Evolutionary conservation across 1,139 yeast genomes (phyloP), one percentile per base, ranked within the genome.

Genomic region (Zygotorulaspora mrakii): DNA sequence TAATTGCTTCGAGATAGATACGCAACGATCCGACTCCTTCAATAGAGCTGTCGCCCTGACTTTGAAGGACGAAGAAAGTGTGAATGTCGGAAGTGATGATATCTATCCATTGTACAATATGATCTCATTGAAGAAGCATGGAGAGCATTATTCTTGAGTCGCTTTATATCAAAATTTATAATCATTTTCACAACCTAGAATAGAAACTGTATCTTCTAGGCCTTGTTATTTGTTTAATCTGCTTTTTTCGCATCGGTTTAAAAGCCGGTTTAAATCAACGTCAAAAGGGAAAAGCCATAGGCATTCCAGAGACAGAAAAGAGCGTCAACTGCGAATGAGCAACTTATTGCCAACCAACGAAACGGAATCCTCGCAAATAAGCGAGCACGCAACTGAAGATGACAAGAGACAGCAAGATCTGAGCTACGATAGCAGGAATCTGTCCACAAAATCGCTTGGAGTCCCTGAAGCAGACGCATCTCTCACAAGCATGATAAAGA

Each of bases 111-210:
- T 86, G 52, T 83, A 82, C 61, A 71, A 73, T 38, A 70, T 78
- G 26, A 73, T 75, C 45, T 72, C 78, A 31, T 70, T 87, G 52
- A 79, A 95, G 57, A 87, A 87, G 66, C 79, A 94, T 62, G 83
- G 94, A 48, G 95, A 86, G 59, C 87, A 83, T 55, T 75, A 50
- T 34, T 57, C 62, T 9, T 58, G 44, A 55, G 40, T 12, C 22
- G 24, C 9, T 25, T 21, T 27, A n/a, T n/a, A n/a, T n/a, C n/a
- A n/a, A n/a, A n/a, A n/a, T n/a, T n/a, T n/a, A n/a, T n/a, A n/a
- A n/a, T n/a, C n/a, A n/a, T n/a, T n/a, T n/a, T n/a, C n/a, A n/a
- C n/a, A n/a, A n/a, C n/a, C n/a, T n/a, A n/a, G n/a, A n/a, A n/a
- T n/a, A n/a, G n/a, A n/a, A n/a, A n/a, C n/a, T n/a, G n/a, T n/a